A percentile compares a stretch with the other conserved stretches of the same genome.
Conservation (phyloP, 108 stramenopile genomes). For the Nannochloropsis oceanica region DNA sequence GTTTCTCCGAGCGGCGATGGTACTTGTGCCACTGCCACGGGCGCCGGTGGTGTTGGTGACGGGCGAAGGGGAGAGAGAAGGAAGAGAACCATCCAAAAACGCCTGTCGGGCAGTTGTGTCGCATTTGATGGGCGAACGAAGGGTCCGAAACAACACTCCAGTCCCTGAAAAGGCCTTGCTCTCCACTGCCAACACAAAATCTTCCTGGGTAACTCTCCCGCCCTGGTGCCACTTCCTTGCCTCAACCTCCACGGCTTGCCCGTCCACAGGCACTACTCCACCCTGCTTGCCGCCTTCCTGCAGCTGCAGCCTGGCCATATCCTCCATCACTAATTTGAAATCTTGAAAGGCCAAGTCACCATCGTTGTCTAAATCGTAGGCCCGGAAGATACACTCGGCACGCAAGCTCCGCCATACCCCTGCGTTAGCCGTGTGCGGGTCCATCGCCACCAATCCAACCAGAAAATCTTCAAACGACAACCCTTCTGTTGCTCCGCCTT, state of each 20-base stretch:
- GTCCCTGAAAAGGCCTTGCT: neutral
- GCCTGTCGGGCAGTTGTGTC: neutral
- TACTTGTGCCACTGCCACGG: neutral
- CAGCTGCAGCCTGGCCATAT: neutral
- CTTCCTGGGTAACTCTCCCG: neutral
- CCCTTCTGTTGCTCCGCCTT: neutral
- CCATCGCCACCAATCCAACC: neutral
- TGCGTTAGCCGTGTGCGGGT: neutral
- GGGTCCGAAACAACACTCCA: neutral
- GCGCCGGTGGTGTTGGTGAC: neutral
- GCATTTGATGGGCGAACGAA: neutral
- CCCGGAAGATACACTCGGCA: neutral
- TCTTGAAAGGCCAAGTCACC: neutral
- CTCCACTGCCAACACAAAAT: neutral
- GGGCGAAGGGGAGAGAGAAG: neutral
- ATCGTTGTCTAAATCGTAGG: neutral
- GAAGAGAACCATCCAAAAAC: neutral
- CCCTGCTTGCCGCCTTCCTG: neutral
- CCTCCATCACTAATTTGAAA: neutral
- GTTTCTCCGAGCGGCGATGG: neutral
- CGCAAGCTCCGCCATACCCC: neutral
- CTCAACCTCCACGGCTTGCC: neutral
- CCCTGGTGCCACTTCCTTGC: neutral
- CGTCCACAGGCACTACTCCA: neutral
- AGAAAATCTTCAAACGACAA: neutral